These are phyloP conservation scores for Cystoderma amianthinum DNA, from an alignment of 768 basidiomycete genomes.

Conservation along the genomic window DNA sequence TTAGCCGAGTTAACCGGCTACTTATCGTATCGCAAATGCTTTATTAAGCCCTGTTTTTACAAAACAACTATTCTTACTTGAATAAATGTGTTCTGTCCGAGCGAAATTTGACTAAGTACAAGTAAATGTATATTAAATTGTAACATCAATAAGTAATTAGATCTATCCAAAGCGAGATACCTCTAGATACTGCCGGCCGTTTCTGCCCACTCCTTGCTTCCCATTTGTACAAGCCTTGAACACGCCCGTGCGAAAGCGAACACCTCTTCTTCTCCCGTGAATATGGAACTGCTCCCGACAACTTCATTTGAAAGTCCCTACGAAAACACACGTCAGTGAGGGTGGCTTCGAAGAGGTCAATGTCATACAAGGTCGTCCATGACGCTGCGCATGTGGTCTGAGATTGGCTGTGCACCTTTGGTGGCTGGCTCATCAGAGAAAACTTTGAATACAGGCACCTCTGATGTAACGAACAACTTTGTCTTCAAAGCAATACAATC, in stretches of 20 bases:
- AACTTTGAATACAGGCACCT: constrained; percentile 85
- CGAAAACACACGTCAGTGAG: constrained; percentile 5
- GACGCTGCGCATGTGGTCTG: constrained; percentile 85
- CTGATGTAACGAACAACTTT: constrained; percentile 86
- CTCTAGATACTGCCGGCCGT: constrained; percentile 29
- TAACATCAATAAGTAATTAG: neutral
- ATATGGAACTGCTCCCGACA: constrained; percentile 83
- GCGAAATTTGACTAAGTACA: neutral
- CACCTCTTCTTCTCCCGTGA: constrained; percentile 93
- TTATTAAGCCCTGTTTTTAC: too few species aligned
- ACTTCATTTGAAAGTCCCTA: constrained; percentile 77
- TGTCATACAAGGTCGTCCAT: constrained; percentile 93
- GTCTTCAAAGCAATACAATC: constrained; percentile 46
- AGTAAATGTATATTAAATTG: neutral
- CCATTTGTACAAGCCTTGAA: constrained; percentile 83
- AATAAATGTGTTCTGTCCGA: too few species aligned
- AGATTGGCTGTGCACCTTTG: constrained; percentile 34
- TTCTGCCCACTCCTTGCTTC: constrained; percentile 80
- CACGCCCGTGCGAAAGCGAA: constrained; percentile 97
- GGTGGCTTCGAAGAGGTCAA: neutral
- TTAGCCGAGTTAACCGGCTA: too few species aligned
- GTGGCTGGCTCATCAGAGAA: constrained; percentile 67
- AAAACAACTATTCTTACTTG: too few species aligned
- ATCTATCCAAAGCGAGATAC: too few species aligned
- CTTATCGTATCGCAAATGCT: too few species aligned